phyloP scores from a whole-genome alignment of 2,329 filamentous ascomycete species.

The Pseudocercospora musae region DNA sequence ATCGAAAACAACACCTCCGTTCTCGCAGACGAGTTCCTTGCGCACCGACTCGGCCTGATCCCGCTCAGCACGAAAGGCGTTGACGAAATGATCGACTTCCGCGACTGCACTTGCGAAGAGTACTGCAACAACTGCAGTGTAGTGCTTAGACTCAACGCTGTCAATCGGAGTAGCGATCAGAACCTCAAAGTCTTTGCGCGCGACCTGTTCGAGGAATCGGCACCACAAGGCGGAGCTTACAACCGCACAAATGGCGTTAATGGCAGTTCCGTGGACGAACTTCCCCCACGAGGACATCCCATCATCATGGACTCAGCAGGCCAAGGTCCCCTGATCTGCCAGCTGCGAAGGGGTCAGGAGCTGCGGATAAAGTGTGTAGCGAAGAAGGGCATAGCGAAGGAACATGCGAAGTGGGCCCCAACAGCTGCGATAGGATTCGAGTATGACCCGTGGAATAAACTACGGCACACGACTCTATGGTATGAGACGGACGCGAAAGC shows the following conservation, averaged over 20 bases:
- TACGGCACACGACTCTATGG: conserved; percentile 90
- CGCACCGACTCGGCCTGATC: conserved; percentile 85
- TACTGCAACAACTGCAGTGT: conserved; percentile 92
- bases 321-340: conserved; percentile 81
- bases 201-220: conserved; percentile 65
- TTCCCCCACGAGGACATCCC: conserved; percentile 61
- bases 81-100: conserved; percentile 76
- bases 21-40: conserved; percentile 91
- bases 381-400: conserved; percentile 98
- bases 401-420: conserved; percentile 97
- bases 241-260: conserved; percentile 57
- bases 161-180: conserved; percentile 67
- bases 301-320: conserved; percentile 80
- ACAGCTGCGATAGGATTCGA: conserved; percentile 92
- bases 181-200: conserved; percentile 93
- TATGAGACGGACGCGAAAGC: conserved; percentile 67
- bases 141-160: conserved; percentile 74
- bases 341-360: conserved; percentile 85
- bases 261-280: conserved; percentile 65
- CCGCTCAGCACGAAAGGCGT: conserved; percentile 82
- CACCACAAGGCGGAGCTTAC: conserved; percentile 61
- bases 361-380: conserved; percentile 87
- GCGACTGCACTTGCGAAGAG: conserved; percentile 95
- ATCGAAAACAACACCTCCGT: conserved; percentile 93
- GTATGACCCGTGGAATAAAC: conserved; percentile 96